These are phyloP conservation scores for Entophlyctis luteolus DNA, from an alignment of 192 early-diverging fungal genomes.

Conservation along the genomic window DNA sequence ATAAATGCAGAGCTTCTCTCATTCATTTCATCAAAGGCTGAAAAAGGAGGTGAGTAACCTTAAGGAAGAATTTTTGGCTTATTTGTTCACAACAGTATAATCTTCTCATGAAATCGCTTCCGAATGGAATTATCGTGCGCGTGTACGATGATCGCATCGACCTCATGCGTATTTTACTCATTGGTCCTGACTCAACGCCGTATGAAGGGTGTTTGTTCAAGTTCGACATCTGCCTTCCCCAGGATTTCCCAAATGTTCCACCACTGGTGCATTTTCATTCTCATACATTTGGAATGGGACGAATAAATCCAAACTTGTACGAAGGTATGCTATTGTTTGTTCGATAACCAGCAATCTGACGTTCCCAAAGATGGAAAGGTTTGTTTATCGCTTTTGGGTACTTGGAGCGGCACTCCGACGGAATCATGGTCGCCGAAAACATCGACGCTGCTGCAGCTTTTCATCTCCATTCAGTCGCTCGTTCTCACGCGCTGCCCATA, in stretches of 20 bases:
- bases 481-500: conserved; percentile 52
- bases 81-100: conserved; percentile 39
- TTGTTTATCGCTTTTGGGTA: conserved; percentile 56
- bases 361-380: conserved; percentile 47
- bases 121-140: conserved; percentile 57
- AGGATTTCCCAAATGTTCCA: conserved; percentile 49
- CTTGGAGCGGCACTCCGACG: conserved; percentile 51
- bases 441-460: conserved; percentile 42
- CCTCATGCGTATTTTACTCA: conserved; percentile 51
- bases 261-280: conserved; percentile 53
- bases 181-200: conserved; percentile 55
- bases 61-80: conserved; percentile 31
- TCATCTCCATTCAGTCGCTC: conserved; percentile 57
- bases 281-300: conserved; percentile 52
- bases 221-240: conserved; percentile 54
- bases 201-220: conserved; percentile 58
- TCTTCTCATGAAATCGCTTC: conserved; percentile 45
- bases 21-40: conserved; percentile 19
- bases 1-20: neutral
- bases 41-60: conserved; percentile 9
- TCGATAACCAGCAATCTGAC: no score
- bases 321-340: conserved; percentile 35
- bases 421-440: conserved; percentile 44
- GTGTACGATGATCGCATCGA: conserved; percentile 56
- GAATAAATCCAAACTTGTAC: conserved; percentile 60